Base-by-base conservation (phyloP, 2,329 filamentous ascomycete genomes). In the Colletotrichum musae region DNA sequence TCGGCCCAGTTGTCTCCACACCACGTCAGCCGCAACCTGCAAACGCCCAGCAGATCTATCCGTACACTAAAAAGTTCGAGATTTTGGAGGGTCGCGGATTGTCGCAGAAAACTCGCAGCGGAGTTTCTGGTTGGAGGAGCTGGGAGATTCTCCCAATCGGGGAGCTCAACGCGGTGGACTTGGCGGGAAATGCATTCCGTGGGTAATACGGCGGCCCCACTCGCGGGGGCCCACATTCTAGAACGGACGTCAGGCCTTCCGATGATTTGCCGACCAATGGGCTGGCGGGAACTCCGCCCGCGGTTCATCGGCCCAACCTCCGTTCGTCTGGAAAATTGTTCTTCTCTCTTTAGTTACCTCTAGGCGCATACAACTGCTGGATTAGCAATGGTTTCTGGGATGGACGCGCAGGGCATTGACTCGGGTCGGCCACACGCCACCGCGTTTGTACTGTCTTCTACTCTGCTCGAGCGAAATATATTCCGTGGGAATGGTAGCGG, bases 101-200 rank as follows among this genome's bases (percentile, higher is more conserved):
- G 32, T 56, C 53, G 53, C 28, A 41, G 45, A 24, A 24, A 24
- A 24, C 6, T 32, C 58, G 32, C 32, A 51, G 45, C 16, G 26
- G 51, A 51, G 58, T 18, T 18, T 18, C 18, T 18, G 18, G 18
- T 18, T 18, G 18, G 18, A 18, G 47, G 58, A 52, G 58, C 36
- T 60, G 47, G 32, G 21, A 60, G 32, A 51, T n/a, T 18, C 58
- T 60, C 58, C 47, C 45, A 26, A 51, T 60, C 47, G 32, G 58
- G 58, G 43, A 41, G 18, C 21, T 16, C 45, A 32, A 12, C 26
- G 13, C 21, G 21, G 32, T 7, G 48, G 12, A 21, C 32, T 51
- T 41, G 48, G 58, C 58, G 58, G 58, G 47, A 60, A 41, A n/a
- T 43, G 32, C 15, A n/a, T 60, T 43, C 58, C 58, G 47, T 18